phyloP scores from a whole-genome alignment of 2,329 filamentous ascomycete species.

The Aschersonia sp. region DNA sequence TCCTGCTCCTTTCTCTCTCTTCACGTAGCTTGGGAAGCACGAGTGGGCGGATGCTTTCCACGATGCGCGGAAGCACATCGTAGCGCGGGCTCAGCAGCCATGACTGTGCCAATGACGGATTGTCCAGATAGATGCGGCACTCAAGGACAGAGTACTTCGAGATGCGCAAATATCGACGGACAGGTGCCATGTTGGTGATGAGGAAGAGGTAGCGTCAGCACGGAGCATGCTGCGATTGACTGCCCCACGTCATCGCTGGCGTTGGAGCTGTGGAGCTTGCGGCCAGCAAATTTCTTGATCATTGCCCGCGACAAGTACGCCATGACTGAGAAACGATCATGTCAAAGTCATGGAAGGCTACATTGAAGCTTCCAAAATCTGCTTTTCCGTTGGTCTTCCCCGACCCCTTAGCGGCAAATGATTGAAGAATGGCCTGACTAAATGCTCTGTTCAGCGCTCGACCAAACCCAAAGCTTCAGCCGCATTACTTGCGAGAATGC shows the following conservation, averaged over 20 bases:
- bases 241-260: slow-evolving; percentile 1
- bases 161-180: slow-evolving; percentile 80
- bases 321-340: slow-evolving; percentile 18
- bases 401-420: neutral
- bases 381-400: slow-evolving; percentile 46
- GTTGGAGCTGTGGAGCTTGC: neutral
- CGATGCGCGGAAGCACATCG: slow-evolving; percentile 66
- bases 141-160: slow-evolving; percentile 92
- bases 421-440: neutral
- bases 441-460: slow-evolving; percentile 26
- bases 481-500: slow-evolving; percentile 56
- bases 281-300: neutral
- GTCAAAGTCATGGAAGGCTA: slow-evolving; percentile 56
- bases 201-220: no score
- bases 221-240: neutral
- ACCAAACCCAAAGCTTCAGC: slow-evolving; percentile 32
- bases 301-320: slow-evolving; percentile 1
- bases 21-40: slow-evolving; percentile 86
- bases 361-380: slow-evolving; percentile 60
- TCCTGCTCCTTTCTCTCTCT: slow-evolving; percentile 50
- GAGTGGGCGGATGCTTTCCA: slow-evolving; percentile 70
- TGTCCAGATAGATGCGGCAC: slow-evolving; percentile 89
- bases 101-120: slow-evolving; percentile 64
- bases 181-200: slow-evolving; percentile 54
- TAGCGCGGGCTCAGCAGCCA: slow-evolving; percentile 72